Evolutionary conservation across 805 yeast species (phyloP).

Genomic region (Metschnikowia rubicola): DNA sequence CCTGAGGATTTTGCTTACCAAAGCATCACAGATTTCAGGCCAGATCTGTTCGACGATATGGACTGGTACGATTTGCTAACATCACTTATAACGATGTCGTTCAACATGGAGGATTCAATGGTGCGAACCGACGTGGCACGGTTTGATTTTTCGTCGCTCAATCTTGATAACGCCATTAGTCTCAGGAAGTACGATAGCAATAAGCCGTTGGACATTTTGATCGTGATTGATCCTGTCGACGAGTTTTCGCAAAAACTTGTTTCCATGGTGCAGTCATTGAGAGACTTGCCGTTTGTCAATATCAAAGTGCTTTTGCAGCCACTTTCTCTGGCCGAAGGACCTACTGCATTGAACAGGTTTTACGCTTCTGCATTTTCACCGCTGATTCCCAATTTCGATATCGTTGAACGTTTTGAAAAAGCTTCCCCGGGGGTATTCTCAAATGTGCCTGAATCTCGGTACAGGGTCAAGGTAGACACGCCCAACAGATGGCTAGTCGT

Average conservation of each 20-base stretch:
- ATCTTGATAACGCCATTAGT: slow-evolving; percentile 25
- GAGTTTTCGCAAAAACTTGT: slow-evolving; percentile 65
- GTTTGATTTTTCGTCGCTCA: slow-evolving; percentile 40
- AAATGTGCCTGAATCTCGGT: slow-evolving; percentile 16
- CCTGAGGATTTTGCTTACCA: slow-evolving; percentile 22
- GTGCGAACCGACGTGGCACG: slow-evolving; percentile 44
- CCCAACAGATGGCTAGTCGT: slow-evolving; percentile 69
- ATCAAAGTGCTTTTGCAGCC: slow-evolving; percentile 61
- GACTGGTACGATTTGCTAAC: slow-evolving; percentile 50
- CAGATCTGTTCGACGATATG: slow-evolving; percentile 16
- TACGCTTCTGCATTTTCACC: slow-evolving; percentile 47
- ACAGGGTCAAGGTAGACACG: slow-evolving; percentile 44
- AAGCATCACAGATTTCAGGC: slow-evolving; percentile 17
- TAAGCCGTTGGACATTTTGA: slow-evolving; percentile 50
- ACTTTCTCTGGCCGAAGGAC: slow-evolving; percentile 31
- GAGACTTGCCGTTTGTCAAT: slow-evolving; percentile 47
- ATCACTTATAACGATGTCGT: slow-evolving; percentile 43
- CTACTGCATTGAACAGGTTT: slow-evolving; percentile 53
- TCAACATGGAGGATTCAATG: slow-evolving; percentile 39
- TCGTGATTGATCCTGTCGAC: slow-evolving; percentile 69
- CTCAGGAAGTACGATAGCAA: slow-evolving; percentile 18
- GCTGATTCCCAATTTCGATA: slow-evolving; percentile 29
- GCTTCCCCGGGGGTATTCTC: slow-evolving; percentile 26
- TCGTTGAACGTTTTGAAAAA: slow-evolving; percentile 17
- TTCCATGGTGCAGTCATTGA: slow-evolving; percentile 41